These are phyloP conservation scores for Cercophora scortea DNA, from an alignment of 495 filamentous ascomycete species.

Conservation along the genomic window DNA sequence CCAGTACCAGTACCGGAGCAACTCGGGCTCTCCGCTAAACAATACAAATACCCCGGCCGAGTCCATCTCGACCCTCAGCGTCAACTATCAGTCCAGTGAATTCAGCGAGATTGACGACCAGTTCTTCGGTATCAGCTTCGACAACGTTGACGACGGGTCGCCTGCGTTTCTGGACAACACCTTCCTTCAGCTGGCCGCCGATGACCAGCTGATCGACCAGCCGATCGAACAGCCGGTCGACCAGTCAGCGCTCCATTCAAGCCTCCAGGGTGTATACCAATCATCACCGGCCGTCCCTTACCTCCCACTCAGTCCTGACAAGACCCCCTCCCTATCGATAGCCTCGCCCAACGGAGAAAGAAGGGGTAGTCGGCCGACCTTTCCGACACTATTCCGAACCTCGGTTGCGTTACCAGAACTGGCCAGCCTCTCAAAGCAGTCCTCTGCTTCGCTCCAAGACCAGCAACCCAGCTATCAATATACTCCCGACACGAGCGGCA, in stretches of 20 bases:
- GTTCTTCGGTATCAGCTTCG: constrained; percentile 33
- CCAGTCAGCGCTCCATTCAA: constrained; percentile 5
- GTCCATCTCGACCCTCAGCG: constrained; percentile 27
- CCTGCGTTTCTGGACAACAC: constrained; percentile 29
- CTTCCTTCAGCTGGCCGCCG: constrained; percentile 1
- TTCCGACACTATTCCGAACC: constrained; percentile 5
- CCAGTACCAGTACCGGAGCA: constrained; percentile 26
- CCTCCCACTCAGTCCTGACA: constrained; percentile 26
- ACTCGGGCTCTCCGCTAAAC: constrained; percentile 30
- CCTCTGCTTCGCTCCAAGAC: constrained; percentile 21
- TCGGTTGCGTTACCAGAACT: constrained; percentile 14
- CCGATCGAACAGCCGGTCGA: constrained; percentile 1
- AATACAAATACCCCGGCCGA: constrained; percentile 36
- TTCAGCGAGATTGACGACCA: constrained; percentile 35
- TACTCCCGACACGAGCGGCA: constrained; percentile 42
- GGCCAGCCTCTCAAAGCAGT: constrained; percentile 13
- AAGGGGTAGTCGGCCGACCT: constrained; percentile 6
- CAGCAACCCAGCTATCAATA: constrained; percentile 26
- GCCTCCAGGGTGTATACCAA: constrained; percentile 2
- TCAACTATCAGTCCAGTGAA: constrained; percentile 34
- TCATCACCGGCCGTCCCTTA: constrained; percentile 7
- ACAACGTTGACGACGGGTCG: constrained; percentile 17
- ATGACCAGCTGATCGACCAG: constrained; percentile 3
- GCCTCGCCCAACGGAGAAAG: constrained; percentile 18
- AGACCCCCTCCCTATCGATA: constrained; percentile 22